A percentile compares a stretch with the other conserved stretches of the same genome.
These are phyloP conservation scores for Halenospora varia DNA, from an alignment of 495 filamentous ascomycete species.

Conservation along the genomic window DNA sequence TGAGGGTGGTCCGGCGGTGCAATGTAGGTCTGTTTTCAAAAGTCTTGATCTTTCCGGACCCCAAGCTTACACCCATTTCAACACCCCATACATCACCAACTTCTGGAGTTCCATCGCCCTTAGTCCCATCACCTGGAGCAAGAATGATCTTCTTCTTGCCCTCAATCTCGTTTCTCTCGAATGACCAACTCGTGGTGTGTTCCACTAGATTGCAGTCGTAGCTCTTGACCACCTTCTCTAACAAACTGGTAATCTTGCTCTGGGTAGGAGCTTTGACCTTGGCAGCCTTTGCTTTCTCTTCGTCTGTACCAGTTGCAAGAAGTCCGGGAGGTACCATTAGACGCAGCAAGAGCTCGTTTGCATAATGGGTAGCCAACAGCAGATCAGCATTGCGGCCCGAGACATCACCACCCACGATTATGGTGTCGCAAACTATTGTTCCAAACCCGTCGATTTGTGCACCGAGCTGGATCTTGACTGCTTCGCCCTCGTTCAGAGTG, in stretches of 20 bases:
- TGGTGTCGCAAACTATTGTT: slow-evolving; percentile 91
- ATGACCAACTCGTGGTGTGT: slow-evolving; percentile 94
- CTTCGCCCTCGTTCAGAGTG: slow-evolving; percentile 75
- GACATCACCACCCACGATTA: slow-evolving; percentile 65
- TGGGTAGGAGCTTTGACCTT: slow-evolving; percentile 76
- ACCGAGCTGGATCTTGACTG: slow-evolving; percentile 93
- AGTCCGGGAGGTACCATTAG: slow-evolving; percentile 87
- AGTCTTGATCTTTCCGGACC: slow-evolving; percentile 90
- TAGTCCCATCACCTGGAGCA: slow-evolving; percentile 76
- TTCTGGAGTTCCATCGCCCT: slow-evolving; percentile 87
- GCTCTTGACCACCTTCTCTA: slow-evolving; percentile 87
- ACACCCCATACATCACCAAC: slow-evolving; percentile 97
- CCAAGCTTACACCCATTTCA: slow-evolving; percentile 87
- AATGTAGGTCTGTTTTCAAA: slow-evolving; percentile 83
- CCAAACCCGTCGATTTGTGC: slow-evolving; percentile 98
- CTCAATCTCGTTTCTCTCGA: slow-evolving; percentile 96
- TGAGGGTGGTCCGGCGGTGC: slow-evolving; percentile 86
- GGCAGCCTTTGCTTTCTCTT: slow-evolving; percentile 91
- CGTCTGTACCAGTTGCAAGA: slow-evolving; percentile 76
- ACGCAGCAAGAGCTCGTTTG: slow-evolving; percentile 89
- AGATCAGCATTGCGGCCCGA: slow-evolving; percentile 78
- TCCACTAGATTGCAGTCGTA: slow-evolving; percentile 94
- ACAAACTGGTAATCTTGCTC: slow-evolving; percentile 73
- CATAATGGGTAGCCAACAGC: slow-evolving; percentile 86
- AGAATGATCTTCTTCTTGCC: slow-evolving; percentile 97